Base-by-base conservation (phyloP, 1,284 basidiomycete species). In the Fomitopsis betulina region DNA sequence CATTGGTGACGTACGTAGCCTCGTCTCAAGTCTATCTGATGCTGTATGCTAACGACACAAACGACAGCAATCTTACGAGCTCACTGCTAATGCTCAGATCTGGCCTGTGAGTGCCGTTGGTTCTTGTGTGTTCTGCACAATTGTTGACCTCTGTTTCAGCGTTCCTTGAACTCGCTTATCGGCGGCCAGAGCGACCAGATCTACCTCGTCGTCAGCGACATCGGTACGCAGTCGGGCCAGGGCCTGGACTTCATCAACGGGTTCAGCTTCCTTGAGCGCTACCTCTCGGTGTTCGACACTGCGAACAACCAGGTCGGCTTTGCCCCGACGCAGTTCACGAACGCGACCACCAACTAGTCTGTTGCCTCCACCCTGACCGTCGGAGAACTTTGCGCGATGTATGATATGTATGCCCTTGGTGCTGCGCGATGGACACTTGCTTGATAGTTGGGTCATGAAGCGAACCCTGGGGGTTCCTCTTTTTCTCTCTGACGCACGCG, bases 261-360 rank as follows among this genome's bases (percentile, higher is more conserved):
- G 35, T 65, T 65, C 63, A 64, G 67, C 40, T 73, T 69, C 51
- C 62, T 78, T 15, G 82, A 88, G 70, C 81, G 85, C 32, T 87
- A 82, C 78, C 87, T 87, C 72, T 76, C 79, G 13, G 84, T 86
- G 33, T 87, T 73, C 67, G 87, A 89, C 65, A 83, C 82, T 30
- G 69, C 73, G 45, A 82, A 83, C 72, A 53, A 55, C 10, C 73
- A 65, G 15, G 67, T 82, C 55, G 80, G 80, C 6, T 71, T 81
- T 55, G 79, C 80, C 6, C 72, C 64, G 40, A 81, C 79, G 61
- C 60, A 73, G 4, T 81, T 76, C 73, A 87, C 85, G 15, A 65
- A 58, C 32, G 74, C 83, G n/a, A 85, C 77, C 32, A 74, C 73
- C 57, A 87, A 87, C 72, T 86, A 71, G 72, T 45, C 13, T 12